A percentile compares a stretch with the other conserved stretches of the same genome.
phyloP scores from a whole-genome alignment of 2,329 filamentous ascomycete species.

The Cadophora malorum region DNA sequence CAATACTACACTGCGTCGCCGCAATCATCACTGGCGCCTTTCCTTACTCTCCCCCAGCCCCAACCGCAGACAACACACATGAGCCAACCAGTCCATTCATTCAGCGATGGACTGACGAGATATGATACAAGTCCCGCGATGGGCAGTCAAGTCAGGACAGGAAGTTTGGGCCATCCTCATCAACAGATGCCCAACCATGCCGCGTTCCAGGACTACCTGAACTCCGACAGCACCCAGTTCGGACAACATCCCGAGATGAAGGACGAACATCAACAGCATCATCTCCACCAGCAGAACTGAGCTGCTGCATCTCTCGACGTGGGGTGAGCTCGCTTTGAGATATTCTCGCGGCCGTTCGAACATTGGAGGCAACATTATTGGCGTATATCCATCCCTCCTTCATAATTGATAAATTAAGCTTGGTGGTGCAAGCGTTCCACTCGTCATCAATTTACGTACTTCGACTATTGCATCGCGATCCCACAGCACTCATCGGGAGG shows the following conservation, averaged over 20 bases:
- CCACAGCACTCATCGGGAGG: not conserved
- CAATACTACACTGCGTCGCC: slow-evolving; percentile 37
- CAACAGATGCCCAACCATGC: slow-evolving; percentile 12
- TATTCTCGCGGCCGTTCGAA: not conserved
- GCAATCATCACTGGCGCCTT: slow-evolving; percentile 30
- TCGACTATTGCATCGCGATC: not conserved
- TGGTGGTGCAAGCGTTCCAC: slow-evolving; percentile 10
- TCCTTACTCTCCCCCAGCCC: slow-evolving; percentile 22
- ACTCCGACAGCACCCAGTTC: slow-evolving; percentile 3
- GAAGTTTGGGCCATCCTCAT: slow-evolving; percentile 32
- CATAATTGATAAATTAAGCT: not conserved
- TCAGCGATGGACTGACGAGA: slow-evolving; percentile 30
- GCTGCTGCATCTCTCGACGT: not conserved
- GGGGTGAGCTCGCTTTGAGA: not conserved
- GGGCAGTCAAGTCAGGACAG: slow-evolving; percentile 30
- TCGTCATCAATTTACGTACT: not conserved
- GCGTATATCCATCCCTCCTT: slow-evolving; percentile 14
- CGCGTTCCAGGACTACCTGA: slow-evolving; percentile 21
- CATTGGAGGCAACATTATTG: slow-evolving; percentile 18
- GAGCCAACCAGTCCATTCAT: slow-evolving; percentile 29
- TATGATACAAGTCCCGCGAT: slow-evolving; percentile 30
- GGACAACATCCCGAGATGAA: slow-evolving; percentile 22
- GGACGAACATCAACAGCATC: slow-evolving; percentile 27
- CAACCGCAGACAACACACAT: slow-evolving; percentile 31
- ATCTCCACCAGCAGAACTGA: slow-evolving; percentile 20